These are phyloP conservation scores for Argentina anserina DNA, from an alignment of 306 rosid genomes.

Conservation along the genomic window DNA sequence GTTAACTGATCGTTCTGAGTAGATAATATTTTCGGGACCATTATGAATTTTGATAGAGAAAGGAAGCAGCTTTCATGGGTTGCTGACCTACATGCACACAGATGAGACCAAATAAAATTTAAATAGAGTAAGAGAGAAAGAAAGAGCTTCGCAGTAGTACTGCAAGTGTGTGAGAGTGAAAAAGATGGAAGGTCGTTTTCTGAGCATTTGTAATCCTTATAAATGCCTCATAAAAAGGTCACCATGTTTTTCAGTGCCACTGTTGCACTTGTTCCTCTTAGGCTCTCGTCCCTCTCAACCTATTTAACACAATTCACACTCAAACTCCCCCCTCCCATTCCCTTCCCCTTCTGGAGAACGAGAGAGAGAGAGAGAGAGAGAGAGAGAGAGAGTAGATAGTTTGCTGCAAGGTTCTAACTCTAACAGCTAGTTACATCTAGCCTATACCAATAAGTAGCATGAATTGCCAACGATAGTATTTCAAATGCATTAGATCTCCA, in stretches of 20 bases:
- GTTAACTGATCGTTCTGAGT: not conserved
- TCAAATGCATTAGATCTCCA: no score
- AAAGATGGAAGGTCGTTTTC: slow-evolving; percentile 66
- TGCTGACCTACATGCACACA: slow-evolving; percentile 14
- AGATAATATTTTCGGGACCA: no score
- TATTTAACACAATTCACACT: slow-evolving; percentile 24
- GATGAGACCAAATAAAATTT: not conserved
- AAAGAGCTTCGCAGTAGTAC: not conserved
- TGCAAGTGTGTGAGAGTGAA: slow-evolving; percentile 13
- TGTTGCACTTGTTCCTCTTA: slow-evolving; percentile 53
- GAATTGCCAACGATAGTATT: no score
- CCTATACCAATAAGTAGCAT: not conserved
- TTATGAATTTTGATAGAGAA: not conserved
- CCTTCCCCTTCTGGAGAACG: no score
- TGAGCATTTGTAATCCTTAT: slow-evolving; percentile 45
- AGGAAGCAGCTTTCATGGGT: not conserved
- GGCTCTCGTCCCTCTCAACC: slow-evolving; percentile 73
- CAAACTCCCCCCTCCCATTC: not conserved
- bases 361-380: no score
- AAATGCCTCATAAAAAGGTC: slow-evolving; percentile 34
- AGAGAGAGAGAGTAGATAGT: no score
- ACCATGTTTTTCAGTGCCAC: slow-evolving; percentile 98
- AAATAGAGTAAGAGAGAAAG: slow-evolving; percentile 6
- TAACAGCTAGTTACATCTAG: not conserved
- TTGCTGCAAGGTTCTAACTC: no score